A percentile compares a stretch with the other conserved stretches of the same genome.
Evolutionary conservation across 2,329 filamentous ascomycete species (phyloP).

Genomic region (Chrysosphaeria jannelii): DNA sequence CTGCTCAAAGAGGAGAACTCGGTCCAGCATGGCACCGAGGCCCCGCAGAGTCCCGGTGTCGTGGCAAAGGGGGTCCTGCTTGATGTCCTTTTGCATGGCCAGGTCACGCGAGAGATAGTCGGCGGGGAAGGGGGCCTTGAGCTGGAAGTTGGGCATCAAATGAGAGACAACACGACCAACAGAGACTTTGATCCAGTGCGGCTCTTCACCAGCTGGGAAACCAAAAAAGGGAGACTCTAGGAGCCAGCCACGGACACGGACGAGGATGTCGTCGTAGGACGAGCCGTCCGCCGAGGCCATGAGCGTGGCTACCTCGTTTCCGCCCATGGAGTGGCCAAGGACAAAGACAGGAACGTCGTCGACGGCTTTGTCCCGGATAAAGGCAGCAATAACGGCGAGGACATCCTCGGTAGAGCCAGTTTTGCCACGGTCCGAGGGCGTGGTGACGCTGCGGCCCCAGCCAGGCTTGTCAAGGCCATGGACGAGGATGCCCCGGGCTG

Average conservation of each 20-base stretch:
- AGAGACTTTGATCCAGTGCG: constrained; percentile 28
- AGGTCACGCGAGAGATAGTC: constrained; percentile 36
- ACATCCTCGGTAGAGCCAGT: constrained; percentile 47
- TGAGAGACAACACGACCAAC: constrained; percentile 35
- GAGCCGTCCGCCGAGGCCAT: constrained; percentile 13
- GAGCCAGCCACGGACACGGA: constrained; percentile 39
- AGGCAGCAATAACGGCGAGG: constrained; percentile 47
- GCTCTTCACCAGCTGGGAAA: constrained; percentile 33
- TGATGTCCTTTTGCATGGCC: constrained; percentile 26
- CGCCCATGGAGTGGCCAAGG: constrained; percentile 79
- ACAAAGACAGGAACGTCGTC: constrained; percentile 37
- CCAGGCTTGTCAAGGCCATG: constrained; percentile 63
- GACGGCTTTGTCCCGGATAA: constrained; percentile 19
- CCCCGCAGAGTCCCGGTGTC: constrained; percentile 61
- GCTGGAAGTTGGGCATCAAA: constrained; percentile 34
- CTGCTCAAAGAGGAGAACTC: constrained; percentile 26
- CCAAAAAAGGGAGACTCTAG: constrained; percentile 54
- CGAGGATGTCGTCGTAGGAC: constrained; percentile 16
- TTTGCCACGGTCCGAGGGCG: constrained; percentile 30
- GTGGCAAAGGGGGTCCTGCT: constrained; percentile 42
- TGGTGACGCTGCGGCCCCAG: constrained; percentile 48
- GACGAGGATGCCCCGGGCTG: constrained; percentile 40
- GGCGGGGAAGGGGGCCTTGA: constrained; percentile 32
- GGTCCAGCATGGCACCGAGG: constrained; percentile 45
- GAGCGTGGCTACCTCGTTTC: constrained; percentile 39